Percentiles rank a stretch among this genome's conserved stretches.
phyloP scores from a whole-genome alignment of 2,329 filamentous ascomycete genomes.

The Fusarium armeniacum region DNA sequence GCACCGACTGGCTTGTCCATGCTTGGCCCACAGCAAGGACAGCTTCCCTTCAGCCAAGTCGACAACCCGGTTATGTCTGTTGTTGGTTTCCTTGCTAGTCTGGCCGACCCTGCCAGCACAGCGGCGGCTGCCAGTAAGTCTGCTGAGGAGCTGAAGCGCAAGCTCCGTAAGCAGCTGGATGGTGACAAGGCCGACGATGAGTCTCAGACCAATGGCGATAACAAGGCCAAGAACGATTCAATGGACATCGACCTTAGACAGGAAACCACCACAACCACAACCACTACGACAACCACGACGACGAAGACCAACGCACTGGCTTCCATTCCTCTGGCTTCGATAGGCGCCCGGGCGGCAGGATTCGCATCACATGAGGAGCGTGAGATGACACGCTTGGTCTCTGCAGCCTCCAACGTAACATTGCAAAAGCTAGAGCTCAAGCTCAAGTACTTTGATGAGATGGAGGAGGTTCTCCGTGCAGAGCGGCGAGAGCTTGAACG shows the following conservation, averaged over 20 bases:
- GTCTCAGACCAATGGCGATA: constrained; percentile 70
- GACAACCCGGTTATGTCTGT: constrained; percentile 98
- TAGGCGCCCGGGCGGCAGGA: constrained; percentile 86
- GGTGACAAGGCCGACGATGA: constrained; percentile 57
- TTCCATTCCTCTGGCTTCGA: constrained; percentile 85
- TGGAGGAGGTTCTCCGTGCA: constrained; percentile 91
- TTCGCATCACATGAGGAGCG: constrained; percentile 97
- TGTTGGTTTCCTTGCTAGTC: constrained; percentile 90
- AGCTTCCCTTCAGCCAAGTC: constrained; percentile 89
- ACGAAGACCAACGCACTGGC: constrained; percentile 68
- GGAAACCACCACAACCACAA: constrained; percentile 66
- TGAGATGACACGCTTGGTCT: constrained; percentile 94
- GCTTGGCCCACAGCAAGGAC: constrained; percentile 80
- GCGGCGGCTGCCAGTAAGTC: constrained; percentile 91
- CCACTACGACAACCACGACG: constrained; percentile 64
- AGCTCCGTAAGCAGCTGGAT: constrained; percentile 83
- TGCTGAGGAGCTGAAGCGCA: constrained; percentile 86
- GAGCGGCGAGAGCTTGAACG: constrained; percentile 94
- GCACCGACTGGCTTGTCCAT: constrained; percentile 72
- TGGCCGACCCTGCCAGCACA: constrained; percentile 90
- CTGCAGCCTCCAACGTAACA: constrained; percentile 92
- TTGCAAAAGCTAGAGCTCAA: constrained; percentile 96
- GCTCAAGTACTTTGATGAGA: constrained; percentile 94
- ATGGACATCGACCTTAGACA: constrained; percentile 75
- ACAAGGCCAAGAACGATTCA: constrained; percentile 69